Conservation (phyloP, 1,284 basidiomycete genomes). For the Apiotrichum siamense region DNA sequence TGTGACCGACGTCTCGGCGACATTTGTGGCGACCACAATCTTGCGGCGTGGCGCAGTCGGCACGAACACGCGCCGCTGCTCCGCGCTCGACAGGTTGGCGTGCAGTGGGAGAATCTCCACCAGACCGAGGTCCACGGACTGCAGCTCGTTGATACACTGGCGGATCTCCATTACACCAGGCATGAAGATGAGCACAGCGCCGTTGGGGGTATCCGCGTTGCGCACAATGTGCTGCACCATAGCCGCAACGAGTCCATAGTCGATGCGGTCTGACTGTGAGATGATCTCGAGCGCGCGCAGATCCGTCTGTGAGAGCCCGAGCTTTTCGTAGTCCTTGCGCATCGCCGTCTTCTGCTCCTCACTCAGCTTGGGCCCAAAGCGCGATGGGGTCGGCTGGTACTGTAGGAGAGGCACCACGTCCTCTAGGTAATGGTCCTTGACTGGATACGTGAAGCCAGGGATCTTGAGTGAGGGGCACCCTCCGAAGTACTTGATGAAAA, state of each 20-base stretch:
- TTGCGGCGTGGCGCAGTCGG: conserved; percentile 64
- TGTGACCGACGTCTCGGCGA: conserved; percentile 82
- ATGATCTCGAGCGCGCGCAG: conserved; percentile 60
- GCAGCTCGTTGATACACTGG: conserved; percentile 68
- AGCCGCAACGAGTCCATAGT: conserved; percentile 69
- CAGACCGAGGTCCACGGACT: conserved; percentile 45
- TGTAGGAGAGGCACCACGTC: conserved; percentile 61
- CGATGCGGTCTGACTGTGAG: conserved; percentile 60
- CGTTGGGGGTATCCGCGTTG: conserved; percentile 47
- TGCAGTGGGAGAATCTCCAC: conserved; percentile 75
- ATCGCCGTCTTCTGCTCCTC: conserved; percentile 54
- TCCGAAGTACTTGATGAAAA: conserved; percentile 71
- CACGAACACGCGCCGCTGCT: conserved; percentile 81
- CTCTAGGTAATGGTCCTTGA: conserved; percentile 73
- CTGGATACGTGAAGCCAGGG: conserved; percentile 74
- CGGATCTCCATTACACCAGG: conserved; percentile 83
- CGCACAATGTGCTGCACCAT: conserved; percentile 63
- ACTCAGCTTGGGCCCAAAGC: conserved; percentile 50
- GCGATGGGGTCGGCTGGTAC: conserved; percentile 43
- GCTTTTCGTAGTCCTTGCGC: conserved; percentile 52
- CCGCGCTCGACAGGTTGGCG: conserved; percentile 77
- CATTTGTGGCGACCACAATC: conserved; percentile 83
- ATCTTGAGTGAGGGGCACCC: conserved; percentile 76
- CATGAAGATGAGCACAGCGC: conserved; percentile 78
- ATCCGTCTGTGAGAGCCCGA: conserved; percentile 55